Base-by-base conservation (phyloP, 345 rosid species). In the Firmiana major region DNA sequence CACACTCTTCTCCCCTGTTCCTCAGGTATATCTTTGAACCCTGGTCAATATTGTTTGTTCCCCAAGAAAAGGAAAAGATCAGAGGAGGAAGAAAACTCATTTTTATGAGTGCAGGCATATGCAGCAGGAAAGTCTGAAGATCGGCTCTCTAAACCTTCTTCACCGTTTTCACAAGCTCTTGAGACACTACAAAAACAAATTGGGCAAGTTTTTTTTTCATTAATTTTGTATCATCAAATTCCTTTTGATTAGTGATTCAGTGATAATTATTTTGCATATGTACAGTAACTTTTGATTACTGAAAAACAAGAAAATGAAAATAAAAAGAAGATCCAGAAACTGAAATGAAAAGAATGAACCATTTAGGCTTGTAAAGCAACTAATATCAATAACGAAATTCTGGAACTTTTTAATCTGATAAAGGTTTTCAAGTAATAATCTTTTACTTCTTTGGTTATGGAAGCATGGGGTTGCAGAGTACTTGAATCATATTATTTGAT, bases 371-470 rank as follows among this genome's bases (percentile, higher is more conserved):
- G 21, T 53, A 53, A 85, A 87, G 4, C 88, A 86, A 66, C 78
- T 12, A 90, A 83, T 65, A 82, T 87, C 17, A 81, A 85, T 90
- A 68, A 73, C 71, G 58, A 31, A 42, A 24, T 22, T 62, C 54
- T 40, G 22, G 15, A 36, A 12, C 34, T 17, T 24, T 7, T 16
- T 67, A 21, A 2, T 1, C 8, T 9, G 31, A 19, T 43, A 10
- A 53, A 12, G 21, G 4, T 7, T 21, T 3, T 19, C 1, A 17
- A 54, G 24, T 19, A 54, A 54, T 46, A 46, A 5, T 49, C 54
- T 49, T 49, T 49, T 19, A 49, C 51, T 49, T 49, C 17, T 49
- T 49, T 5, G 15, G 19, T 49, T 4, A 49, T 49, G 19, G 54
- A 16, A 13, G 17, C 5, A 48, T 48, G 51, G 17, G 17, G 6